These are phyloP conservation scores for Xylaria sp. DNA, from an alignment of 2,329 filamentous ascomycete species.

Conservation along the genomic window DNA sequence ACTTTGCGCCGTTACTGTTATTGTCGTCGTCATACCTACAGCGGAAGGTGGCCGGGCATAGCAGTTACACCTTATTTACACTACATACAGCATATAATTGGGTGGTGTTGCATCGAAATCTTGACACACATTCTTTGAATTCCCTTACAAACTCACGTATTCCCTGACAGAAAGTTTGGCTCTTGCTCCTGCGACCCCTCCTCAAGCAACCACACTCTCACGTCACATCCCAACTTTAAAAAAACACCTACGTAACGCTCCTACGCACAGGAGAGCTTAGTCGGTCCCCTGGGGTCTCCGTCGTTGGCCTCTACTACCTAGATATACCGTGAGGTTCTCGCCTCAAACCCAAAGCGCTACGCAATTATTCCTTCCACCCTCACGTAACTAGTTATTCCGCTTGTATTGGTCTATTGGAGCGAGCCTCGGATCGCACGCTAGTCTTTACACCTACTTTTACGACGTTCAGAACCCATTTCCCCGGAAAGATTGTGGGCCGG, in stretches of 20 bases:
- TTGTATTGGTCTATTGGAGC: no score
- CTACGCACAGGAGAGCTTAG: not conserved
- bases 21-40: slow-evolving; percentile 17
- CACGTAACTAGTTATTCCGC: slow-evolving; percentile 26
- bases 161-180: slow-evolving; percentile 28
- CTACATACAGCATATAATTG: slow-evolving; percentile 30
- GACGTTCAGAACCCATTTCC: slow-evolving; percentile 17
- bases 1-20: slow-evolving; percentile 36
- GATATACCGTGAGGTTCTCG: slow-evolving; percentile 22
- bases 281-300: not conserved
- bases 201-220: slow-evolving; percentile 23
- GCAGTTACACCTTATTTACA: slow-evolving; percentile 29
- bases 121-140: slow-evolving; percentile 31
- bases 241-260: slow-evolving; percentile 21
- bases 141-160: slow-evolving; percentile 33
- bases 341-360: slow-evolving; percentile 23
- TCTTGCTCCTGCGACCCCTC: slow-evolving; percentile 28
- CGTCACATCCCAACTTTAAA: slow-evolving; percentile 27
- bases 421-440: slow-evolving; percentile 22
- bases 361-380: slow-evolving; percentile 27
- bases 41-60: slow-evolving; percentile 30
- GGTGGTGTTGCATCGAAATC: slow-evolving; percentile 36
- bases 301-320: slow-evolving; percentile 8
- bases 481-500: slow-evolving; percentile 32
- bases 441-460: slow-evolving; percentile 11